These are phyloP conservation scores for Bonnemaisonia californica DNA, from an alignment of 31 red algal species.

Conservation along the genomic window DNA sequence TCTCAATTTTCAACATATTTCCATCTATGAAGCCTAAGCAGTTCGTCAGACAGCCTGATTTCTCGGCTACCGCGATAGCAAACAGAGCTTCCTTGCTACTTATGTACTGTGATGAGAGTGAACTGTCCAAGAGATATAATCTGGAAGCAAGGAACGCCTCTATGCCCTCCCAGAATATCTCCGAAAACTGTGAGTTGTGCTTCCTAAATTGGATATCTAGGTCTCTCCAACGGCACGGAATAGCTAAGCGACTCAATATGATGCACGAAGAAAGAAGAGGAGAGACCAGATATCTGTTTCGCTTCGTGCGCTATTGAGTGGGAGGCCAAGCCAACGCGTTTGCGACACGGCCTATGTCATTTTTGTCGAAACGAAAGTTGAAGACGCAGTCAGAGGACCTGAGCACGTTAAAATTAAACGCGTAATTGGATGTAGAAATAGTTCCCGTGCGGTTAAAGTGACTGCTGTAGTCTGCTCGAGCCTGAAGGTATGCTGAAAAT, in stretches of 20 bases:
- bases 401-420: no score
- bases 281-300: slow-evolving; percentile 21
- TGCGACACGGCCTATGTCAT: neutral
- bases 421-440: no score
- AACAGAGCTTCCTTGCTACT: neutral
- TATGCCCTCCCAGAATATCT: slow-evolving; percentile 49
- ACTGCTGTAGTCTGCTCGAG: no score
- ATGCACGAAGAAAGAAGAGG: slow-evolving; percentile 26
- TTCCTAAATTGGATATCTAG: slow-evolving; percentile 28
- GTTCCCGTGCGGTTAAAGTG: no score
- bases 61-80: neutral
- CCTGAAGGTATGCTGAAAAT: no score
- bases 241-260: slow-evolving; percentile 10
- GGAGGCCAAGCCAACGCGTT: slow-evolving; percentile 28
- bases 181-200: slow-evolving; percentile 18
- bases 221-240: slow-evolving; percentile 14
- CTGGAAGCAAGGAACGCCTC: slow-evolving; percentile 13
- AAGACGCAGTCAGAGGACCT: neutral
- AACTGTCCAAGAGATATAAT: neutral
- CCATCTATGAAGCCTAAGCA: slow-evolving; percentile 51
- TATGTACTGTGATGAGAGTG: slow-evolving; percentile 4
- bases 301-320: neutral
- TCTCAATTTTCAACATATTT: slow-evolving; percentile 6
- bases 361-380: slow-evolving; percentile 10
- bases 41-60: neutral